Base-by-base conservation (phyloP, 1,284 basidiomycete genomes). In the Cystobasidium slooffiae region DNA sequence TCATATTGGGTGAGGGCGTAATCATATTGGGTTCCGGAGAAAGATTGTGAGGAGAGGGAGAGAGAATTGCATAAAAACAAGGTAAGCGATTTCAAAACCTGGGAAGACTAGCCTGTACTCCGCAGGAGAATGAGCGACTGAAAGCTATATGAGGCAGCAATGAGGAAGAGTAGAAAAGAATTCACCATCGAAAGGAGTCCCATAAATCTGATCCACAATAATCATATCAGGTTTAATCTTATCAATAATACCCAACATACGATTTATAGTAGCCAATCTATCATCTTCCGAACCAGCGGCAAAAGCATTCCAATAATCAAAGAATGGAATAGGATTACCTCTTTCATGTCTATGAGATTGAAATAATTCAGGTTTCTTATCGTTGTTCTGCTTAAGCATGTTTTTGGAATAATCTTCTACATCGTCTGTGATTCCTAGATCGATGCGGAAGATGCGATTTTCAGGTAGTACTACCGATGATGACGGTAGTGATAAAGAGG, bases 171-270 rank as follows among this genome's bases (percentile, higher is more conserved):
- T 3, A 20, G 1, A 52, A 37, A n/a, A n/a, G n/a, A n/a, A 63
- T 46, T 63, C 47, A 64, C 69, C 69, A 72, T 72, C 69, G 64
- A 64, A 72, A 6, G 69, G 59, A 24, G 69, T 63, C 14, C 69
- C 61, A 55, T 72, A 72, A 16, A 72, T 72, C 49, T 72, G 69
- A 31, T 72, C 69, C 43, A 72, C 69, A 58, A 72, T 46, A n/a
- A 72, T 44, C 69, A 72, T 72, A 46, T 63, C 61, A 16, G 69
- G 69, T 31, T 39, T n/a, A 46, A 72, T 46, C 18, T 41, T 52
- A 39, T 24, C 49, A 39, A 72, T 64, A 16, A 72, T 49, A 6
- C 49, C 16, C 46, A 53, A n/a, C 3, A 72, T 49, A n/a, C 51
- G 59, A 22, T 63, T 44, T 10, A 62, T 31, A 12, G 69, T 72